Evolutionary conservation across 306 rosid species (phyloP).

Genomic region (Medicago lupulina): DNA sequence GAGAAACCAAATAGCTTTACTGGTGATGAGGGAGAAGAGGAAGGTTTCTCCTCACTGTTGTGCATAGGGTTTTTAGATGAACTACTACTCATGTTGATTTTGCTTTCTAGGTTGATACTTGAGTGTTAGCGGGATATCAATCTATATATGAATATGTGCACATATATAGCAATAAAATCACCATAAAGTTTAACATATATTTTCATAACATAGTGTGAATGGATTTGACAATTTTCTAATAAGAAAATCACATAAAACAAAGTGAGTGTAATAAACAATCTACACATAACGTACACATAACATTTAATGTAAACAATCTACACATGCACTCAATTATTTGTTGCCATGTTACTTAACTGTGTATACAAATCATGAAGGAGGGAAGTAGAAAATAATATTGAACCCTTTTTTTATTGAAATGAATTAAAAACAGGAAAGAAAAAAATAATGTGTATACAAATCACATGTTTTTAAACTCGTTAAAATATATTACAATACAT

Average conservation of each 20-base stretch:
- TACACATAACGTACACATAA: no score
- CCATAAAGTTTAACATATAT: not conserved
- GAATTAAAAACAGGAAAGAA: no score
- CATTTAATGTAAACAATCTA: no score
- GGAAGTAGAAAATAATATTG: no score
- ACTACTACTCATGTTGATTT: not conserved
- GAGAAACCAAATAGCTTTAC: slow-evolving; percentile 40
- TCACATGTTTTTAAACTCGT: no score
- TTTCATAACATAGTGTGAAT: not conserved
- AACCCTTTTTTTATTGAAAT: no score
- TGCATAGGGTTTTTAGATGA: slow-evolving; percentile 18
- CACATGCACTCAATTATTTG: no score
- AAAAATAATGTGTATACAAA: no score
- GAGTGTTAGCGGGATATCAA: not conserved
- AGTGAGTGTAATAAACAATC: no score
- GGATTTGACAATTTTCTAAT: not conserved
- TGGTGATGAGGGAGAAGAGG: not conserved
- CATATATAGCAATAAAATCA: slow-evolving; percentile 7
- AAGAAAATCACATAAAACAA: not conserved
- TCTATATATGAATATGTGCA: not conserved
- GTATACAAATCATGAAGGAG: no score
- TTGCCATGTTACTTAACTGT: no score
- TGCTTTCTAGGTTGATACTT: not conserved
- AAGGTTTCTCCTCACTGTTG: not conserved
- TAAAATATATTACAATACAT: no score